Evolutionary conservation across 1,284 basidiomycete genomes (phyloP).

Genomic region (Coriolopsis trogii): DNA sequence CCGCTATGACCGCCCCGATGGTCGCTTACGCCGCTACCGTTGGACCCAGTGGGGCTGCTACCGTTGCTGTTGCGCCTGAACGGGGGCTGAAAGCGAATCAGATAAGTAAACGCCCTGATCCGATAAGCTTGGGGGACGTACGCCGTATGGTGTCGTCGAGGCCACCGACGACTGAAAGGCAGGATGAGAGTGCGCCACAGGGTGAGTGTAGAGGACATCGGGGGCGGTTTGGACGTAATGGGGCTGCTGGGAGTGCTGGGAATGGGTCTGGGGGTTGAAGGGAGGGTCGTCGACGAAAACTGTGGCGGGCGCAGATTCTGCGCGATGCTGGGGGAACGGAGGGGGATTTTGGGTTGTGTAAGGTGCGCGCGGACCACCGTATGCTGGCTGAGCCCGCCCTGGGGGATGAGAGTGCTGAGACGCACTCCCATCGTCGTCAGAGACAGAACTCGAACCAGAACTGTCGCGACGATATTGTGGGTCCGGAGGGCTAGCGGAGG

Average conservation of each 20-base stretch:
- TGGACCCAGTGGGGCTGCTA: conserved; percentile 24
- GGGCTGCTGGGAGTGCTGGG: conserved; percentile 7
- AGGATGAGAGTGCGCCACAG: conserved; percentile 8
- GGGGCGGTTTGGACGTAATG: conserved; percentile 14
- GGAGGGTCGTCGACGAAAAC: conserved; percentile 27
- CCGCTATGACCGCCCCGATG: conserved; percentile 15
- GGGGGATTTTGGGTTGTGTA: conserved; percentile 19
- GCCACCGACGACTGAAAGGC: conserved; percentile 14
- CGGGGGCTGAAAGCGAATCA: conserved; percentile 15
- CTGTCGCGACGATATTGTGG: conserved; percentile 16
- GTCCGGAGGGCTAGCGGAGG: conserved; percentile 16
- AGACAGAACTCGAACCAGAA: conserved; percentile 25
- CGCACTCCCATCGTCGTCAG: conserved; percentile 21
- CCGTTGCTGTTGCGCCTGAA: conserved; percentile 18
- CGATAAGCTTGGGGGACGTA: conserved; percentile 24
- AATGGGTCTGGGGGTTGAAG: conserved; percentile 20
- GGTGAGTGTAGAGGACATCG: conserved; percentile 11
- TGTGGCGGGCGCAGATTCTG: conserved; percentile 21
- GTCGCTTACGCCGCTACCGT: conserved; percentile 21
- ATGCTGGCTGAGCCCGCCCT: conserved; percentile 14
- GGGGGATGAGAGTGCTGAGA: conserved; percentile 13
- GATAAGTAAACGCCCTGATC: conserved; percentile 16
- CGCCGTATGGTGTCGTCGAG: conserved; percentile 14
- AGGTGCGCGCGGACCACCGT: conserved; percentile 13
- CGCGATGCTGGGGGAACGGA: conserved; percentile 15